Evolutionary conservation across 352 stramenopile species (phyloP), one percentile per base, ranked within the genome.

Genomic region (Phytophthora cactorum): DNA sequence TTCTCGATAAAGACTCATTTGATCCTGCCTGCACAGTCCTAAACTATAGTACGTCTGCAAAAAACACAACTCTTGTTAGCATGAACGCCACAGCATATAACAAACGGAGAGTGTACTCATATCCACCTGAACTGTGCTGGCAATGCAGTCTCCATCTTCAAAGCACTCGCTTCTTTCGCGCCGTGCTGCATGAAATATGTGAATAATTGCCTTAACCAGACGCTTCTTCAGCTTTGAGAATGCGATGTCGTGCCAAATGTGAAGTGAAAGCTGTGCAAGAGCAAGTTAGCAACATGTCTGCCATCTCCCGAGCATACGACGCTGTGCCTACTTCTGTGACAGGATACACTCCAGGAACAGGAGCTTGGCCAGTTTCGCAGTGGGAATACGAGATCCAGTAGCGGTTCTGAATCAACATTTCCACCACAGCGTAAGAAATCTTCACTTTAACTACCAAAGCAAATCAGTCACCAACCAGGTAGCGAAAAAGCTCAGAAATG

Each of bases 381-480:
- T 96, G 88, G 5, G 88, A 92, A 64, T 93, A 96, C 38, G 79
- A 84, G 66, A 96, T 94, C 88, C 88, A 96, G 59, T 95, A 96
- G 25, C 88, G 86, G 52, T 96, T 93, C 82, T 90, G 41, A 14
- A 63, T 5, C 39, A 56, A 15, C 53, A 46, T 27, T n/a, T 4
- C 36, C 36, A 39, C 29, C 27, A 49, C 27, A 60, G 10, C 31
- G 36, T 57, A 47, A 57, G 17, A 59, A 29, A 62, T 2, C 3
- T 9, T 32, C 47, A 46, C 3, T 25, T 22, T 28, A 39, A 12
- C 45, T 32, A 17, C 17, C 17, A 12, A 12, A 58, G 8, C 3
- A 52, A 47, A 43, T 3, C 36, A 29, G 5, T 17, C 7, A 61
- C 55, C 28, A 55, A 89, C 81, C 78, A 96, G 62, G 50, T 96